Conservation (phyloP, 2,329 filamentous ascomycete genomes). For the Sphaerulina vaccinii region DNA sequence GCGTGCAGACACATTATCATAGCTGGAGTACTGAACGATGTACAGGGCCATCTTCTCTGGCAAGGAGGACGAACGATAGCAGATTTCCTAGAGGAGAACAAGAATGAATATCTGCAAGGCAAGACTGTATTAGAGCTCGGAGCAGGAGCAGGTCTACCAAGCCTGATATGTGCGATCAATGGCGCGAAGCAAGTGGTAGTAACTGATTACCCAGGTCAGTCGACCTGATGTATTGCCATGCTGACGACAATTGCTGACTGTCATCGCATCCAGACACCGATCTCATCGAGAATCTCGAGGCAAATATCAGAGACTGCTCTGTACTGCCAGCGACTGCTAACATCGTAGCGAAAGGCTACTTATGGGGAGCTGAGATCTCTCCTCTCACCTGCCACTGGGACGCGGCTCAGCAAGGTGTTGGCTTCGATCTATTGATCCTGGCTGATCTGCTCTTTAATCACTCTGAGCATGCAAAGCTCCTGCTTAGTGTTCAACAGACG, state of each 20-base stretch:
- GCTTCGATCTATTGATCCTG: slow-evolving; percentile 79
- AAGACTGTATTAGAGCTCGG: slow-evolving; percentile 84
- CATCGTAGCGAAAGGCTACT: slow-evolving; percentile 61
- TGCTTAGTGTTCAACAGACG: slow-evolving; percentile 68
- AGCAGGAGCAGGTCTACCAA: slow-evolving; percentile 75
- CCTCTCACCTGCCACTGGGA: slow-evolving; percentile 60
- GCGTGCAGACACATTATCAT: background rate
- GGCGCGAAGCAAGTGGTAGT: slow-evolving; percentile 69
- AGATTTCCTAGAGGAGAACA: slow-evolving; percentile 70
- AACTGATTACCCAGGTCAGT: slow-evolving; percentile 65
- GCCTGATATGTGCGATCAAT: slow-evolving; percentile 70
- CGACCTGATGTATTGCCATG: background rate
- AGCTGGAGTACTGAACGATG: background rate
- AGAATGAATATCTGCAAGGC: slow-evolving; percentile 58
- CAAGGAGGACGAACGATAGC: slow-evolving; percentile 80
- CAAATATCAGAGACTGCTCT: slow-evolving; percentile 66
- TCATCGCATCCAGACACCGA: slow-evolving; percentile 64
- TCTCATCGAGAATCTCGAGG: slow-evolving; percentile 73
- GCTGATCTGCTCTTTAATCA: slow-evolving; percentile 92
- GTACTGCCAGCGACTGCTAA: slow-evolving; percentile 39
- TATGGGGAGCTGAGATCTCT: slow-evolving; percentile 72
- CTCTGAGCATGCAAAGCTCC: slow-evolving; percentile 75
- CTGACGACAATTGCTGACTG: slow-evolving; percentile 35
- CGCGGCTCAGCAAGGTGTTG: slow-evolving; percentile 34
- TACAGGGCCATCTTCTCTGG: slow-evolving; percentile 80